Base-by-base conservation (phyloP, 2,329 filamentous ascomycete species). In the Verticillium isaacii region DNA sequence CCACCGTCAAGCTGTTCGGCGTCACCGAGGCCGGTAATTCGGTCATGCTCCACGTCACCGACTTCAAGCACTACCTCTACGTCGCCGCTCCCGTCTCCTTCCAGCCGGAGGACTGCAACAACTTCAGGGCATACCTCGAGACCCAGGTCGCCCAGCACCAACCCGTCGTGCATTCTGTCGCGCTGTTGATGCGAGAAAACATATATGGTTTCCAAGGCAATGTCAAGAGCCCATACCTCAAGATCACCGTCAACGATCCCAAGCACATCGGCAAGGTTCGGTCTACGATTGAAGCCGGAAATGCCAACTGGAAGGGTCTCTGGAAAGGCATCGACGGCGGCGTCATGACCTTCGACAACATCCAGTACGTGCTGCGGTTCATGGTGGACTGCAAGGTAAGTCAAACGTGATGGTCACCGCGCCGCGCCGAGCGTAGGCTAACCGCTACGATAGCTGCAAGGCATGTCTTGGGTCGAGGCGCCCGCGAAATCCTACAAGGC, bases 401-500 rank as follows among this genome's bases (percentile, higher is more conserved):
- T 59, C 3, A n/a, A 19, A 29, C 6, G 5, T 29, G 29, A 1
- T 8, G 61, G 55, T 8, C 6, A 41, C 14, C 60, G 17, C 8
- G 17, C 9, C 32, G 34, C 34, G 9, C 7, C 6, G 14, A 23
- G 19, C 55, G 39, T 52, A 56, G 32, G 36, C 66, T 65, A 32
- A 63, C 39, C 41, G 8, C 11, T 25, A 23, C 17, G 8, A 34
- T 32, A 92, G 85, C 89, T 99, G 55, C 85, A 90, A 61, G 95
- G 95, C 66, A 99, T 99, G 95, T 94, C 93, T 1, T 99, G 95
- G 95, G 92, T 98, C 0, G 92, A 97, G 74, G 91, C 89, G 19
- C 89, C 91, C 25, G 83, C 89, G 3, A 83, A 82, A 34, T 88
- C 88, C 65, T 97, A 94, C 77, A 82, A 83, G 60, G 79, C 96